Evolutionary conservation across 441 rosid species (phyloP).

Genomic region (Gossypium trilobum): DNA sequence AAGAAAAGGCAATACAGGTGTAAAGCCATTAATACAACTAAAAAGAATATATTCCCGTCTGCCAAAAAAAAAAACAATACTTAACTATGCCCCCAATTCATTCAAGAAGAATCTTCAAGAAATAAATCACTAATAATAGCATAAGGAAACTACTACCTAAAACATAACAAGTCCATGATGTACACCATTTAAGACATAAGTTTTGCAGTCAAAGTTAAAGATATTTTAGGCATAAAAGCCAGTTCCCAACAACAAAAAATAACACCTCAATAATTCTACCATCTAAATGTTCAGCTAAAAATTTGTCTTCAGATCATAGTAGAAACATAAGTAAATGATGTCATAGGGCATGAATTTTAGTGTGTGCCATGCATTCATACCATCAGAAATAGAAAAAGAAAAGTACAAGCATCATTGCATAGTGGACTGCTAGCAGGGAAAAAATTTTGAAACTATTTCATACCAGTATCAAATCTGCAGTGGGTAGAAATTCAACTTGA

Average conservation of each 20-base stretch:
- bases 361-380: not conserved
- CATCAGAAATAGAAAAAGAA: not conserved
- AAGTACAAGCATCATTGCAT: constrained; percentile 14
- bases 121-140: not conserved
- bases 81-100: not conserved
- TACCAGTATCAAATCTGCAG: constrained; percentile 93
- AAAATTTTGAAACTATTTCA: constrained; percentile 16
- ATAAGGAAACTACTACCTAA: not conserved
- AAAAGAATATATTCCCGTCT: not conserved
- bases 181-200: not conserved
- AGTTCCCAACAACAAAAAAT: not conserved
- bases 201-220: not conserved
- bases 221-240: not conserved
- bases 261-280: not conserved
- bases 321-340: not conserved
- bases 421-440: not conserved
- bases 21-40: not conserved
- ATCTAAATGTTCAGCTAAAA: not conserved
- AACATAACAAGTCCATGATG: not conserved
- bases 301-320: not conserved
- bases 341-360: not conserved
- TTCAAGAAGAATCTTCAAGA: not conserved
- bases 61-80: not conserved
- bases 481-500: constrained; percentile 96
- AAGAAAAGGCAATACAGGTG: not conserved